These are phyloP conservation scores for Pseudopithomyces chartarum DNA, from an alignment of 2,329 filamentous ascomycete species.

Conservation along the genomic window DNA sequence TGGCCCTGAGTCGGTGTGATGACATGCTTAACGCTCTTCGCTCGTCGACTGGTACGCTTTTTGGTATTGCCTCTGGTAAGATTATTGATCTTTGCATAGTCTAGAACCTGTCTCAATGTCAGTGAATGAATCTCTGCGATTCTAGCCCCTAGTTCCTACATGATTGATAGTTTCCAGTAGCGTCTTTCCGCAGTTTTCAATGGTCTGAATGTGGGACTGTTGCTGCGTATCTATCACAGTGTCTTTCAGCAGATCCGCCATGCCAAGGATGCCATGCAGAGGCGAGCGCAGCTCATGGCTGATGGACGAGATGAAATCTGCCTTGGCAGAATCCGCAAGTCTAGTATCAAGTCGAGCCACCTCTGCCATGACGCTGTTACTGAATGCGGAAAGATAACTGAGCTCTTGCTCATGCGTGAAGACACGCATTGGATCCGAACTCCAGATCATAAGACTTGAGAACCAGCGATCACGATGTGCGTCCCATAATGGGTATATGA, in stretches of 20 bases:
- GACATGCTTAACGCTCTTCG: constrained; percentile 34
- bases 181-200: constrained; percentile 47
- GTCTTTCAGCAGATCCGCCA: constrained; percentile 41
- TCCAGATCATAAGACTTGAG: constrained; percentile 46
- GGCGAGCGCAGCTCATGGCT: constrained; percentile 67
- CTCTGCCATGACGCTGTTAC: constrained; percentile 47
- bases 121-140: constrained; percentile 3
- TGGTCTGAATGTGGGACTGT: constrained; percentile 47
- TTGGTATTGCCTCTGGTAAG: constrained; percentile 34
- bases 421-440: constrained; percentile 42
- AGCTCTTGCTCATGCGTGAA: constrained; percentile 46
- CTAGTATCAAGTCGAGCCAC: constrained; percentile 46
- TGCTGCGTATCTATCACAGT: constrained; percentile 43
- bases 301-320: constrained; percentile 64
- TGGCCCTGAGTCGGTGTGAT: constrained; percentile 37
- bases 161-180: constrained; percentile 50
- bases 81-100: constrained; percentile 49
- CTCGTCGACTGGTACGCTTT: constrained; percentile 36
- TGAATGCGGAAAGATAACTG: constrained; percentile 45
- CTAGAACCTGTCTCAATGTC: constrained; percentile 35
- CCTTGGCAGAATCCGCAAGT: constrained; percentile 54
- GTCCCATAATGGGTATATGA: constrained; percentile 48
- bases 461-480: constrained; percentile 45
- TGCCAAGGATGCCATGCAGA: constrained; percentile 63
- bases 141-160: constrained; percentile 20